Base-by-base conservation (phyloP, 768 basidiomycete species). In the Phanerochaete carnosa region DNA sequence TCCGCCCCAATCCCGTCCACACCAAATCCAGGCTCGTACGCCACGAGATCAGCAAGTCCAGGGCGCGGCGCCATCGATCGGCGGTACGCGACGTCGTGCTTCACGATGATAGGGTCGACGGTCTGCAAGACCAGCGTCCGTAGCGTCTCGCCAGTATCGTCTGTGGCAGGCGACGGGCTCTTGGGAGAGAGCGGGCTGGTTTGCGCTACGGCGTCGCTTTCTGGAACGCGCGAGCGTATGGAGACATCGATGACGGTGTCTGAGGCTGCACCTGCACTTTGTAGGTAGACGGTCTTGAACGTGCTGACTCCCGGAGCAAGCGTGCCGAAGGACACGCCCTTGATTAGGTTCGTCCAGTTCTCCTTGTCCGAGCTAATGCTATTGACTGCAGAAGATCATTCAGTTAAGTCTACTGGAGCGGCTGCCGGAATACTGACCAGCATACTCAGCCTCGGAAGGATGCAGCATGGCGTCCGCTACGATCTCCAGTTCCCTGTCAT, bases 161-260 rank as follows among this genome's bases (percentile, higher is more conserved):
- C 54, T 8, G 50, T 58, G n/a, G 72, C 66, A 66, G 74, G 65
- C 72, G 77, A 61, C 9, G 33, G 70, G 63, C 66, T 62, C 57
- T 60, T 16, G 8, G 64, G 65, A 54, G 33, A 62, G 59, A 5
- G 47, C 25, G 29, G 73, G 63, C 3, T 63, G 43, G 49, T 25
- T 33, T 30, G 28, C 37, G 15, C 61, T 13, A 51, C 23, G 11
- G 59, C 35, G 12, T 59, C 57, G 0, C 66, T 61, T 5, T 66
- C 53, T 1, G 65, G 57, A 26, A 80, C 69, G 25, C 76, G 77
- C 9, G 92, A 88, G 58, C 87, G 88, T 35, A 95, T 75, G 0
- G 93, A 94, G 35, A 96, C 76, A 68, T 97, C 95, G 57, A 97
- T 72, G 46, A 85, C 79, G 46, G 94, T 83, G 55, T 90, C 84